Evolutionary conservation across 148 eudicot genomes (phyloP), one percentile per base, ranked within the genome.

Genomic region (Agrostemma githago): DNA sequence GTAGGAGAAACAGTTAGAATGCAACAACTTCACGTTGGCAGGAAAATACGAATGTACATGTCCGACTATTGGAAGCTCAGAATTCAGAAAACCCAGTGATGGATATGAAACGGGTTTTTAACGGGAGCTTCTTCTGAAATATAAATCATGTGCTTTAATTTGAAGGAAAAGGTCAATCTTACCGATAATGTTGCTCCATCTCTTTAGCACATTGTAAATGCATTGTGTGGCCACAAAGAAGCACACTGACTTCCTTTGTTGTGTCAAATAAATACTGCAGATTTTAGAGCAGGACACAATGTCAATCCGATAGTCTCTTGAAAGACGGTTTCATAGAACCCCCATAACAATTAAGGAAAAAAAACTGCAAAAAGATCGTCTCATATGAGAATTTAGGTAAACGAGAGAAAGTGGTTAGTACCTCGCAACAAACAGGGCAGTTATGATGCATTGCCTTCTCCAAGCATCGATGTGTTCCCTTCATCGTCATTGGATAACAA

Each of bases 371-470:
- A 26, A 26, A 26, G 34, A 26, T 26, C 34, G 34, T 26, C 1
- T 26, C 34, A 26, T 26, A 26, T 26, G 34, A 26, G 34, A 26
- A 26, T 26, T 26, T 53, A 19, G n/a, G 41, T 6, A 37, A 60
- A 69, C 65, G 4, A 15, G 66, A 40, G 3, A 19, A 66, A 17
- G 21, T 39, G 54, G 34, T 37, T 64, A 26, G 34, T 26, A 85
- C 97, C 97, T 92, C 97, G 19, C 84, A 89, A 84, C 97, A 92
- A 78, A 92, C 84, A 12, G 97, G 92, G 62, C 97, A 92, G 78
- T 88, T 85, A 75, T 89, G 94, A 79, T 92, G 97, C 97, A 92
- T 85, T 20, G 97, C 92, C 81, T 84, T 81, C 78, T 92, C 97
- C 37, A 92, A 79, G 69, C 97, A 92, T 20, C 53, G 77, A 77